phyloP scores from a whole-genome alignment of 2,329 filamentous ascomycete species.

The Pseudocercospora fijiensis region DNA sequence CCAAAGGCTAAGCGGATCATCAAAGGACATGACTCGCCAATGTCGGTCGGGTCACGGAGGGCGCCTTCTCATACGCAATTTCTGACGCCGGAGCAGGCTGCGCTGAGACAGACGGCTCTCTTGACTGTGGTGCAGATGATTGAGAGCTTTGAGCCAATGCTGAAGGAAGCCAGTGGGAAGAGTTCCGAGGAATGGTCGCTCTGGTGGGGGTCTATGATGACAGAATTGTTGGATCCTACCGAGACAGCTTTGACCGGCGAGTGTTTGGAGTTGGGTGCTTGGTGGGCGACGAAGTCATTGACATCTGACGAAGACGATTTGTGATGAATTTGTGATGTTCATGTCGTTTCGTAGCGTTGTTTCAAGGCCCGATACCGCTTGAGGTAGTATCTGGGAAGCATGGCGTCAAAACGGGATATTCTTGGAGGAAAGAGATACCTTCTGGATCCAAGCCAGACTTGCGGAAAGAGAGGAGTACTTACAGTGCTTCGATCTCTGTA shows the following conservation, averaged over 20 bases:
- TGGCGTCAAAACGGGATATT: slow-evolving; percentile 5
- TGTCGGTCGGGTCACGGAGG: slow-evolving; percentile 26
- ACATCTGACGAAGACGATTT: not conserved
- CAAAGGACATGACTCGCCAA: slow-evolving; percentile 23
- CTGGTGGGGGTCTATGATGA: slow-evolving; percentile 86
- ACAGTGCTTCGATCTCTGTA: slow-evolving; percentile 88
- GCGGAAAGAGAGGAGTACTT: slow-evolving; percentile 46
- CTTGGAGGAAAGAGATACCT: slow-evolving; percentile 3
- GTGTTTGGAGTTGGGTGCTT: slow-evolving; percentile 69
- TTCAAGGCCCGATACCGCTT: slow-evolving; percentile 85
- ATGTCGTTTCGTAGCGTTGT: slow-evolving; percentile 63
- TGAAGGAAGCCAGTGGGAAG: slow-evolving; percentile 81
- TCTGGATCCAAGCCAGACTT: slow-evolving; percentile 2
- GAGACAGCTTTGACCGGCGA: slow-evolving; percentile 79
- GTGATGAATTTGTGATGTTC: slow-evolving; percentile 10
- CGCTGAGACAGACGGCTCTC: slow-evolving; percentile 75
- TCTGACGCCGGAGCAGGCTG: slow-evolving; percentile 58
- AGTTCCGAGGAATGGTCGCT: slow-evolving; percentile 88
- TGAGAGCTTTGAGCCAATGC: slow-evolving; percentile 76
- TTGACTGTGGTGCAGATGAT: slow-evolving; percentile 79
- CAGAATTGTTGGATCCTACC: slow-evolving; percentile 70
- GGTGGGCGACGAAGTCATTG: slow-evolving; percentile 60
- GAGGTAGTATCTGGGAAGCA: slow-evolving; percentile 72
- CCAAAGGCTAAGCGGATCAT: slow-evolving; percentile 41
- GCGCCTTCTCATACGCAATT: not conserved